Base-by-base conservation (phyloP, 2,329 filamentous ascomycete species). In the Didymella keratinophila region DNA sequence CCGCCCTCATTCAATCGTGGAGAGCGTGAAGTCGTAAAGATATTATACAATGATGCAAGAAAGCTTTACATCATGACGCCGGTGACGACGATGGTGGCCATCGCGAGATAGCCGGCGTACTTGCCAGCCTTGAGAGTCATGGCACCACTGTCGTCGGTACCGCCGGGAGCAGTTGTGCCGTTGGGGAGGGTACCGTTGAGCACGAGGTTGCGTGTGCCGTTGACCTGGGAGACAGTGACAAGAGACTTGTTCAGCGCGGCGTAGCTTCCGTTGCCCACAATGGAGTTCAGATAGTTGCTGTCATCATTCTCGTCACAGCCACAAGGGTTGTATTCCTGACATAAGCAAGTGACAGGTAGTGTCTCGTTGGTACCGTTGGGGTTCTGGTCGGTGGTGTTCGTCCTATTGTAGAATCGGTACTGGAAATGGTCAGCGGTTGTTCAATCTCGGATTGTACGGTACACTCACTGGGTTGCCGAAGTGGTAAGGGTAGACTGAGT, bases 131-230 rank as follows among this genome's bases (percentile, higher is more conserved):
- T 62, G 30, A 71, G 32, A n/a, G 58, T 48, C n/a, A 66, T 46
- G 3, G 65, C 67, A 4, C 62, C 69, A 23, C 67, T 67, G 36
- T 71, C 71, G 28, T 53, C 73, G 1, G 66, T 67, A 2, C 77
- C 77, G 14, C 78, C 78, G 10, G 77, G 69, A 2, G 79, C 76
- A 2, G 78, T 79, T 0, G 80, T 82, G 2, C 76, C 81, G 65
- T 90, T 89, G 28, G 87, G 85, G 3, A 94, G 78, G 0, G 89
- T 90, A n/a, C 91, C 91, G 72, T 93, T 92, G 72, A 94, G 78
- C 28, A 91, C 80, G 36, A 95, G 83, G 1, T 85, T 88, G 4
- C 72, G 71, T 1, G 83, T 89, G 48, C 86, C 86, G 55, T 91
- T 88, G 60, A 89, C 82, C 52, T 82, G 77, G 2, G 83, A 85